Evolutionary conservation across 345 rosid species (phyloP).

Genomic region (Hibiscus mutabilis): DNA sequence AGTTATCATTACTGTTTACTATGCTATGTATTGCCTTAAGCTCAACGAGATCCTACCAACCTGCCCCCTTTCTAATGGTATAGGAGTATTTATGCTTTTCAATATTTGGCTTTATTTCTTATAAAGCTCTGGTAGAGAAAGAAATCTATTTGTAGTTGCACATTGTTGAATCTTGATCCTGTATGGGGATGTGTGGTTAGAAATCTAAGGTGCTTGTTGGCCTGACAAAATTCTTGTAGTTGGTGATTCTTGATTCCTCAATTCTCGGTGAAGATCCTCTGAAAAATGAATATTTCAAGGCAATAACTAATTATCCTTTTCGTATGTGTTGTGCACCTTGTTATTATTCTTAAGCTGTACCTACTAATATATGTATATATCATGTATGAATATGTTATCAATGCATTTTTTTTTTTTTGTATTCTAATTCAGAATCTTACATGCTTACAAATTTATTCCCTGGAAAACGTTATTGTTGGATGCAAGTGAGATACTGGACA

Average conservation of each 20-base stretch:
- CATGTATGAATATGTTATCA: neutral
- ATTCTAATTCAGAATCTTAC: neutral
- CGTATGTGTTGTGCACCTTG: neutral
- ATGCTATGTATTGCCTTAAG: neutral
- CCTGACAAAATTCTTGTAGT: neutral
- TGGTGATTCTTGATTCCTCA: neutral
- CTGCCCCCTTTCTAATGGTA: neutral
- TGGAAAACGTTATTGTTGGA: neutral
- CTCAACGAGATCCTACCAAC: neutral
- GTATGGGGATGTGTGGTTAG: too few species aligned
- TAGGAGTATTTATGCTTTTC: too few species aligned
- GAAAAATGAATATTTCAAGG: neutral
- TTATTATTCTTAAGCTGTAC: neutral
- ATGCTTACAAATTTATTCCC: neutral
- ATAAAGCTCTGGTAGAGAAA: too few species aligned
- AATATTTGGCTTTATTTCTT: too few species aligned
- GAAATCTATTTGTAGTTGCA: too few species aligned
- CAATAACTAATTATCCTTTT: neutral
- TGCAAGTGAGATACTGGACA: neutral
- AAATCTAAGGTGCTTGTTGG: neutral
- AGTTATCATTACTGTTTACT: neutral
- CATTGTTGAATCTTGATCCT: neutral
- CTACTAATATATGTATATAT: neutral
- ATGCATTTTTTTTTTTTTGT: neutral
- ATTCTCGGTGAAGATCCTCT: neutral